A percentile compares a stretch with the other conserved stretches of the same genome.
Conservation (phyloP, 441 rosid genomes). For the Mallotus repandus region DNA sequence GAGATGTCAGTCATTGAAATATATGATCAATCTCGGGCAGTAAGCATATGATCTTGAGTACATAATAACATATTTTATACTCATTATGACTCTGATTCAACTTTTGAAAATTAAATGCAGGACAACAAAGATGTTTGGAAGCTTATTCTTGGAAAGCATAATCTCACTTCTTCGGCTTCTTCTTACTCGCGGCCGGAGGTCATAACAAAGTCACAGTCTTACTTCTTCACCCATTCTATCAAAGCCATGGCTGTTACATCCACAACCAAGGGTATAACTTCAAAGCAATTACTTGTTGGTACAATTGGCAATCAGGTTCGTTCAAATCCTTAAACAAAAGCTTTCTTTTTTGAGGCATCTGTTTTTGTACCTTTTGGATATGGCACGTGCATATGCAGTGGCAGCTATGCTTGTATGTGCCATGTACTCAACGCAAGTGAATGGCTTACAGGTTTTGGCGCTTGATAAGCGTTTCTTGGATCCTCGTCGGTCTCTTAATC, state of each 20-base stretch:
- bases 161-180: constrained; percentile 81
- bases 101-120: constrained; percentile 42
- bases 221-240: constrained; percentile 86
- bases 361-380: background rate
- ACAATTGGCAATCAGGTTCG: constrained; percentile 87
- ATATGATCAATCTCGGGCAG: constrained; percentile 98
- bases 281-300: constrained; percentile 98
- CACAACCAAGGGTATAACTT: constrained; percentile 96
- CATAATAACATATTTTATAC: constrained; percentile 10
- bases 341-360: background rate
- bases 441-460: constrained; percentile 70
- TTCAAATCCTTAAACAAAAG: constrained; percentile 18
- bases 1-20: constrained; percentile 97
- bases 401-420: background rate
- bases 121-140: constrained; percentile 96
- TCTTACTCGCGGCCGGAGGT: constrained; percentile 88
- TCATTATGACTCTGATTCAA: constrained; percentile 11
- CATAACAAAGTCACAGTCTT: constrained; percentile 84
- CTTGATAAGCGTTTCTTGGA: constrained; percentile 97
- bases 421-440: constrained; percentile 15
- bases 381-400: constrained; percentile 5
- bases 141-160: constrained; percentile 94
- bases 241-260: constrained; percentile 86
- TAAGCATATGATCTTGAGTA: constrained; percentile 39
- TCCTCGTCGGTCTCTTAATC: constrained; percentile 89